Evolutionary conservation across 2,329 filamentous ascomycete genomes (phyloP).

Genomic region (Fusarium illudens): DNA sequence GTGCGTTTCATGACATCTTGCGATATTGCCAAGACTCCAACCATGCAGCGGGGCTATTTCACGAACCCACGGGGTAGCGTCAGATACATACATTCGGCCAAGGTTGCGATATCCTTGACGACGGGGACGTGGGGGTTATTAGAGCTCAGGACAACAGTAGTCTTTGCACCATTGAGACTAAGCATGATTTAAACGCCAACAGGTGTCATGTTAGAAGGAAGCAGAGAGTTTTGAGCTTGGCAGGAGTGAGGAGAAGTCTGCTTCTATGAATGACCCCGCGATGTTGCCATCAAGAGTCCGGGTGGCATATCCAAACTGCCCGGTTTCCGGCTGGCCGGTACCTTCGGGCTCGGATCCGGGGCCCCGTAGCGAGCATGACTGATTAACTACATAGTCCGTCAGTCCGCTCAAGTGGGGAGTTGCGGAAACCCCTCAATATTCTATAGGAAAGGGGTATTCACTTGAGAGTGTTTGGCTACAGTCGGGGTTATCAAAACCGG

Average conservation of each 20-base stretch:
- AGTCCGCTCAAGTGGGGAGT: not conserved
- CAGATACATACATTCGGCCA: not conserved
- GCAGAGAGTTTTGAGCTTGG: not conserved
- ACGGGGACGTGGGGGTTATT: not conserved
- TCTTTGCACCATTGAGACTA: not conserved
- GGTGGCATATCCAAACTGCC: not conserved
- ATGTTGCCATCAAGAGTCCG: not conserved
- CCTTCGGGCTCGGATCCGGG: not conserved
- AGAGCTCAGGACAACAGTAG: not conserved
- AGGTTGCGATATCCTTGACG: not conserved
- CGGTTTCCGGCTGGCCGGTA: not conserved
- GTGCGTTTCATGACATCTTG: constrained; percentile 7
- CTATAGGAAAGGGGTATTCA: not conserved
- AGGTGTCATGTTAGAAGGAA: not conserved
- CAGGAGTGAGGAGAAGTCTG: not conserved
- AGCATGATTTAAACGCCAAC: not conserved
- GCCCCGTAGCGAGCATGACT: not conserved
- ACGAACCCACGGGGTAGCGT: not conserved
- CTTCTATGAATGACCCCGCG: not conserved
- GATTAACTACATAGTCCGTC: not conserved
- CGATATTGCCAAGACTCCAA: constrained; percentile 2
- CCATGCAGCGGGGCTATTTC: not conserved
- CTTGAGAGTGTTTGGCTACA: not conserved
- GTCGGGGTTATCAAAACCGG: too few species aligned
- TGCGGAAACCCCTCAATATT: not conserved